These are phyloP conservation scores for Cadophora luteo-olivacea DNA, from an alignment of 2,329 filamentous ascomycete species.

Conservation along the genomic window DNA sequence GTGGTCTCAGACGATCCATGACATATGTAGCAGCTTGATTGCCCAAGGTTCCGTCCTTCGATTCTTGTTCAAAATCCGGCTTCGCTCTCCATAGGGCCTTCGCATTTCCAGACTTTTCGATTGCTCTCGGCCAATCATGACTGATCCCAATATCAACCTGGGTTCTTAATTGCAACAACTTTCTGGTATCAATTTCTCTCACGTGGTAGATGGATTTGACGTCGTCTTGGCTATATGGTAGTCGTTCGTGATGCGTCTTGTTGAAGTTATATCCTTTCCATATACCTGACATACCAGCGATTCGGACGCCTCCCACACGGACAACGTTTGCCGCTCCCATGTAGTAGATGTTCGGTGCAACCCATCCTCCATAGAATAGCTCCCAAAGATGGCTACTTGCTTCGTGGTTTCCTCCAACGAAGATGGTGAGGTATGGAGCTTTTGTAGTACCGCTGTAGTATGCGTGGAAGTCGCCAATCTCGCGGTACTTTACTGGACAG, in stretches of 20 bases:
- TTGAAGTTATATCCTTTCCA: constrained; percentile 92
- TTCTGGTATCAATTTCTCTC: constrained; percentile 88
- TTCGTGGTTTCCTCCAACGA: constrained; percentile 95
- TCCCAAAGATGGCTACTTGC: constrained; percentile 90
- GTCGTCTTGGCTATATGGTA: constrained; percentile 82
- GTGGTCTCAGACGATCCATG: constrained; percentile 80
- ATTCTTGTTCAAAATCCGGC: constrained; percentile 77
- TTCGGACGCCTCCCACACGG: constrained; percentile 81
- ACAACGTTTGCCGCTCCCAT: constrained; percentile 91
- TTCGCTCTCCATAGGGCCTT: constrained; percentile 75
- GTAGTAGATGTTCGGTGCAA: constrained; percentile 96
- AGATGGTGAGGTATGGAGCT: constrained; percentile 90
- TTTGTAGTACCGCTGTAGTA: constrained; percentile 83
- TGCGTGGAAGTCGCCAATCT: constrained; percentile 89
- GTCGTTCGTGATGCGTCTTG: constrained; percentile 80
- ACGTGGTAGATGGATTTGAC: constrained; percentile 88
- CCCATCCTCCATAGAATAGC: constrained; percentile 96
- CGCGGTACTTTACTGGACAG: constrained; percentile 85
- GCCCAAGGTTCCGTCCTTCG: constrained; percentile 75
- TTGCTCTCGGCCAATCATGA: constrained; percentile 90
- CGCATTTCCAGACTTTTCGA: constrained; percentile 80
- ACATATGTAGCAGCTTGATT: constrained; percentile 81
- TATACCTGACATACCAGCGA: constrained; percentile 90
- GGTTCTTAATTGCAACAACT: constrained; percentile 81
- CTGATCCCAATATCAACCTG: constrained; percentile 92